A percentile compares a stretch with the other conserved stretches of the same genome.
These are phyloP conservation scores for Gossypium aridum DNA, from an alignment of 441 rosid genomes.

Conservation along the genomic window DNA sequence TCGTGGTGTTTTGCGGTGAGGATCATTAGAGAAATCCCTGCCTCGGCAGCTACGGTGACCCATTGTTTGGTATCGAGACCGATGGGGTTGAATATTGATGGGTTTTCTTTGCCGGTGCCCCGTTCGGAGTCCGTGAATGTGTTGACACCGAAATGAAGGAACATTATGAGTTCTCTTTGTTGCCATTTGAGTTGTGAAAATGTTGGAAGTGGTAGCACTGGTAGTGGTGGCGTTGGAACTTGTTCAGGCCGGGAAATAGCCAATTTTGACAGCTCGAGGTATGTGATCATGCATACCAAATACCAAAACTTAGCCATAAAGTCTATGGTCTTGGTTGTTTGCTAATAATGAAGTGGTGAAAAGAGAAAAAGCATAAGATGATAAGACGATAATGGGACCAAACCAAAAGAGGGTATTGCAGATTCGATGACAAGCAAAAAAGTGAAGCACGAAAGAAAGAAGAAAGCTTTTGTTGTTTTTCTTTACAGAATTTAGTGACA, in stretches of 20 bases:
- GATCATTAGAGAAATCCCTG: conserved; percentile 51
- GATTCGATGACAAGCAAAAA: not conserved
- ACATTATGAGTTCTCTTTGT: conserved; percentile 64
- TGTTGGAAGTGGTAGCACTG: conserved; percentile 55
- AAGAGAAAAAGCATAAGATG: not conserved
- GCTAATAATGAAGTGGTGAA: not conserved
- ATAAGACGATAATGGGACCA: not conserved
- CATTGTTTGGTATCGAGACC: conserved; percentile 54
- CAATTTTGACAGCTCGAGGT: not conserved
- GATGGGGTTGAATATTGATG: conserved; percentile 40
- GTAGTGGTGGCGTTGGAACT: conserved; percentile 56
- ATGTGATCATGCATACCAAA: not conserved
- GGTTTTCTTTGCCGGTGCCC: conserved; percentile 68
- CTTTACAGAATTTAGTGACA: not conserved
- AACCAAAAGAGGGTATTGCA: not conserved
- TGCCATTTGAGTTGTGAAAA: conserved; percentile 72
- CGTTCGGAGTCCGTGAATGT: conserved; percentile 68
- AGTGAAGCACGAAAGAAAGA: not conserved
- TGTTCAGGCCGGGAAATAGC: conserved; percentile 19
- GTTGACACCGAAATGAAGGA: conserved; percentile 75
- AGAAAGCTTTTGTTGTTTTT: not conserved
- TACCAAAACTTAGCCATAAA: not conserved
- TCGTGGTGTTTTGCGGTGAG: conserved; percentile 78
- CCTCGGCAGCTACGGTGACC: conserved; percentile 42
- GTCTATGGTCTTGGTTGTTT: not conserved